These are phyloP conservation scores for Microsporum canis DNA, from an alignment of 2,329 filamentous ascomycete genomes.

Conservation along the genomic window DNA sequence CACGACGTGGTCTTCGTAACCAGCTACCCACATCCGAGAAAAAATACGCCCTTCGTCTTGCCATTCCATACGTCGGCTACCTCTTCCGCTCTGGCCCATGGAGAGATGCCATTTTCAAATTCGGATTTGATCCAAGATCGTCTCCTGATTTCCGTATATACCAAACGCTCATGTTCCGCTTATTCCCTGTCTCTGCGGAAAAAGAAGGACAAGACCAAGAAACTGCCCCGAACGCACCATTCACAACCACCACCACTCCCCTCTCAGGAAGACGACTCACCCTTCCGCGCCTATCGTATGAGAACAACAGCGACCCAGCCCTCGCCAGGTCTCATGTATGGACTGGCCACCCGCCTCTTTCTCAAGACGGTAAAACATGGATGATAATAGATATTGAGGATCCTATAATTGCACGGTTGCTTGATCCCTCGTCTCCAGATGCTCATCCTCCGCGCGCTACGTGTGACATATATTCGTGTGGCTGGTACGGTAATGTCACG, in stretches of 20 bases:
- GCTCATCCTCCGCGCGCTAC: constrained; percentile 43
- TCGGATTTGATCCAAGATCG: constrained; percentile 72
- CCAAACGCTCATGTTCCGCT: constrained; percentile 79
- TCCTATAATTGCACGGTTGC: constrained; percentile 55
- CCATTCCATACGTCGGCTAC: constrained; percentile 76
- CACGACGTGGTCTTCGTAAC: constrained; percentile 69
- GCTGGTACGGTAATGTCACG: constrained; percentile 75
- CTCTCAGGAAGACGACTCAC: constrained; percentile 22
- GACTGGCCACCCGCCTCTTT: constrained; percentile 59
- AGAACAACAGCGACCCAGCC: constrained; percentile 6
- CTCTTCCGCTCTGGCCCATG: constrained; percentile 88
- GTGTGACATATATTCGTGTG: constrained; percentile 54
- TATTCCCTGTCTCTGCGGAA: constrained; percentile 36
- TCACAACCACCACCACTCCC: constrained; percentile 10
- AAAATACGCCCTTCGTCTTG: constrained; percentile 53
- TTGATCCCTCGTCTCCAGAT: constrained; percentile 48
- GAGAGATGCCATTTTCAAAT: constrained; percentile 74
- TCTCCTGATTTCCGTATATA: constrained; percentile 69
- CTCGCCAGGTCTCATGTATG: constrained; percentile 53
- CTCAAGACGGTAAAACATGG: constrained; percentile 78
- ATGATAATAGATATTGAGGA: constrained; percentile 89
- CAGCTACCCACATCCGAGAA: constrained; percentile 48
- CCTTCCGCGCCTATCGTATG: constrained; percentile 11
- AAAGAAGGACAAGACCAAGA: constrained; percentile 14
- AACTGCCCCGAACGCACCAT: constrained; percentile 3